Percentiles rank a stretch among this genome's conserved stretches.
These are phyloP conservation scores for Endothia cerciana DNA, from an alignment of 2,329 filamentous ascomycete species.

Conservation along the genomic window DNA sequence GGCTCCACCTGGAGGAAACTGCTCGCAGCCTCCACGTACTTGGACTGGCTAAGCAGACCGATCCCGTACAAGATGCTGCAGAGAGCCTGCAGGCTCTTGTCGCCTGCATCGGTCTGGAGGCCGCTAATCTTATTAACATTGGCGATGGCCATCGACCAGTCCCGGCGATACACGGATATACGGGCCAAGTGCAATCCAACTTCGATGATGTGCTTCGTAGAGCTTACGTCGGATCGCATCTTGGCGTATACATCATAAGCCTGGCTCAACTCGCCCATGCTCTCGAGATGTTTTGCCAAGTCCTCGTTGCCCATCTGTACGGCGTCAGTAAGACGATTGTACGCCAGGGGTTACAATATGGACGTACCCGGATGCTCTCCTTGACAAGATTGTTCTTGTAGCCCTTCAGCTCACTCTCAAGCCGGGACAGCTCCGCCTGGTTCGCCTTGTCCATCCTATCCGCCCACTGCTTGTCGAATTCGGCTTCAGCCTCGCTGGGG, in stretches of 20 bases:
- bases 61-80: conserved; percentile 56
- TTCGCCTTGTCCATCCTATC: conserved; percentile 68
- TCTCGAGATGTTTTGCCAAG: conserved; percentile 80
- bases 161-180: conserved; percentile 74
- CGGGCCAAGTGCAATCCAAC: conserved; percentile 79
- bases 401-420: conserved; percentile 83
- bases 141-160: conserved; percentile 73
- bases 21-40: conserved; percentile 67
- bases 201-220: conserved; percentile 79
- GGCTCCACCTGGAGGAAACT: conserved; percentile 69
- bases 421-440: conserved; percentile 69
- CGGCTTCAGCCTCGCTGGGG: conserved; percentile 70
- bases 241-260: conserved; percentile 79
- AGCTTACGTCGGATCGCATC: conserved; percentile 90
- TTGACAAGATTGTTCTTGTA: conserved; percentile 98
- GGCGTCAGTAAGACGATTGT: neutral
- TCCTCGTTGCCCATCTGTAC: conserved; percentile 91
- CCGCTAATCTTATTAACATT: conserved; percentile 66
- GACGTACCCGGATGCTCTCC: conserved; percentile 84
- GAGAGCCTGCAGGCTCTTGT: conserved; percentile 52
- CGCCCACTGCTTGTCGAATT: conserved; percentile 75
- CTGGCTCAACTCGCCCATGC: conserved; percentile 71
- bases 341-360: neutral
- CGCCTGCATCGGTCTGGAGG: conserved; percentile 50
- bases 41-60: conserved; percentile 50